phyloP scores from a whole-genome alignment of 768 basidiomycete genomes.

The Trametes punicea region DNA sequence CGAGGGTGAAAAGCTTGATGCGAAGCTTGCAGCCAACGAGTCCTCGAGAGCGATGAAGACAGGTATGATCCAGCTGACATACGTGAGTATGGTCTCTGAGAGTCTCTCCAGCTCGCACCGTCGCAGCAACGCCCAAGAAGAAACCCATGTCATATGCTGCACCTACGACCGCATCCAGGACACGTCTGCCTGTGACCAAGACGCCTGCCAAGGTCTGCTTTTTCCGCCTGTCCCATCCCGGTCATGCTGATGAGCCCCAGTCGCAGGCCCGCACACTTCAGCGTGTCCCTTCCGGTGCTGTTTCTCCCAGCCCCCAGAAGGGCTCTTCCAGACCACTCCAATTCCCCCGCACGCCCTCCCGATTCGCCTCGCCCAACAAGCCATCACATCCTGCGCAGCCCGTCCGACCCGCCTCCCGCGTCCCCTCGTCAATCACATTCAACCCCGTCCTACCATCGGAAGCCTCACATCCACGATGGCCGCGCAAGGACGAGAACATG shows the following conservation, averaged over 20 bases:
- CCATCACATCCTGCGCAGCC: slow-evolving; percentile 24
- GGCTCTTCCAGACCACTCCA: slow-evolving; percentile 22
- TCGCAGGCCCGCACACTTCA: slow-evolving; percentile 26
- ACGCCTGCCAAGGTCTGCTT: slow-evolving; percentile 32
- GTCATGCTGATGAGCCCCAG: slow-evolving; percentile 2
- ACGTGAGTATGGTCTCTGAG: not conserved
- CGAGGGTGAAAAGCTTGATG: slow-evolving; percentile 27
- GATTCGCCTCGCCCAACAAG: slow-evolving; percentile 49
- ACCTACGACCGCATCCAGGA: slow-evolving; percentile 51
- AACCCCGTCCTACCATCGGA: slow-evolving; percentile 58
- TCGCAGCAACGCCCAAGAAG: slow-evolving; percentile 51
- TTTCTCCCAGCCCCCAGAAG: slow-evolving; percentile 38
- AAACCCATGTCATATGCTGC: slow-evolving; percentile 45
- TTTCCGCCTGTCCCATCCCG: not conserved
- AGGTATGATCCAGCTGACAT: slow-evolving; percentile 40
- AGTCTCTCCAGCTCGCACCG: slow-evolving; percentile 38
- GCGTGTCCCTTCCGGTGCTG: slow-evolving; percentile 27
- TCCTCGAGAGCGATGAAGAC: slow-evolving; percentile 53
- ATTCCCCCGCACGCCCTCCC: slow-evolving; percentile 33
- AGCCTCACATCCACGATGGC: slow-evolving; percentile 49
- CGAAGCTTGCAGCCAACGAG: slow-evolving; percentile 25
- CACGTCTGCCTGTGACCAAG: slow-evolving; percentile 31
- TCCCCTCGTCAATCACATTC: slow-evolving; percentile 66
- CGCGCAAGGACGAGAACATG: slow-evolving; percentile 73
- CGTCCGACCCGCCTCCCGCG: slow-evolving; percentile 30